A percentile compares a stretch with the other conserved stretches of the same genome.
Evolutionary conservation across 768 basidiomycete genomes (phyloP).

Genomic region (Mrakia frigida): DNA sequence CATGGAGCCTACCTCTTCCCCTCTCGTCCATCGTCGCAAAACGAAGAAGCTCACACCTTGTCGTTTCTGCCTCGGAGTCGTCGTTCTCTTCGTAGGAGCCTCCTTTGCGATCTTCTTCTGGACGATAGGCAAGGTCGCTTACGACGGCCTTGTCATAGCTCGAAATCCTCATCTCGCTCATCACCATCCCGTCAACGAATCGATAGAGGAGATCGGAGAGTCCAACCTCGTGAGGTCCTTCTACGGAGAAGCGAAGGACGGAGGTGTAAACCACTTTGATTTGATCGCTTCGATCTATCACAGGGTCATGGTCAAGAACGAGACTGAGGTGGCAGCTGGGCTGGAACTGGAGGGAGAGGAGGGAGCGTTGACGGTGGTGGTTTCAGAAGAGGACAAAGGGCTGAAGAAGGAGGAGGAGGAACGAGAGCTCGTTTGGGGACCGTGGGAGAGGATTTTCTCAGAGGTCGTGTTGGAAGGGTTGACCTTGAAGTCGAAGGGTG

Average conservation of each 20-base stretch:
- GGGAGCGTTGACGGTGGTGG: not conserved
- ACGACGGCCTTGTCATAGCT: not conserved
- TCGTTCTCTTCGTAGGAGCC: not conserved
- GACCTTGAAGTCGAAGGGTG: not conserved
- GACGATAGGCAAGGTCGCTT: not conserved
- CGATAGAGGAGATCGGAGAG: not conserved
- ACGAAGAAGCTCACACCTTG: not conserved
- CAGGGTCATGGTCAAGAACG: not conserved
- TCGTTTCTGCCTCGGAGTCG: not conserved
- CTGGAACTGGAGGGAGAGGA: not conserved
- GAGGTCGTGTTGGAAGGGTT: not conserved
- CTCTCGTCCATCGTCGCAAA: not conserved
- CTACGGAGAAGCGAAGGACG: not conserved
- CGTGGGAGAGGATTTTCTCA: not conserved
- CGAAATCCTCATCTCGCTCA: slow-evolving; percentile 1
- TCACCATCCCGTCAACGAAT: not conserved
- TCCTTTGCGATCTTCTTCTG: not conserved
- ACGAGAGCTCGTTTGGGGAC: not conserved
- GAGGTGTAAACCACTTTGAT: not conserved
- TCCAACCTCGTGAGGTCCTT: slow-evolving; percentile 6
- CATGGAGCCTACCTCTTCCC: not conserved
- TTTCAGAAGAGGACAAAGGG: not conserved
- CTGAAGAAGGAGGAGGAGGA: not conserved
- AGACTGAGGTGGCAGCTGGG: not conserved
- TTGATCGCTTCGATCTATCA: not conserved